Conservation (phyloP, 495 filamentous ascomycete species). For the Tuber calosporum region DNA sequence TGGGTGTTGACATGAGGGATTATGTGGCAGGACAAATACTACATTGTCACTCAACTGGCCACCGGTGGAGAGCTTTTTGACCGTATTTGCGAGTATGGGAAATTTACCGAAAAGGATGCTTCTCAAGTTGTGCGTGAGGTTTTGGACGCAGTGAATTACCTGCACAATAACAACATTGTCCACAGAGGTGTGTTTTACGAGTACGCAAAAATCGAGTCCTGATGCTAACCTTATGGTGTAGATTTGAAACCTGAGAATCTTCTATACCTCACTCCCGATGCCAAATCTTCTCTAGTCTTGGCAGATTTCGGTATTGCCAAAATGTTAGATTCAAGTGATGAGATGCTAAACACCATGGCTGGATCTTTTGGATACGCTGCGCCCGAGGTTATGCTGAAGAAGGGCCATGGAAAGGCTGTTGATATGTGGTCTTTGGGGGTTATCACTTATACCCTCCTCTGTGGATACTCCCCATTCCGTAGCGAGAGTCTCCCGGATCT, state of each 20-base stretch:
- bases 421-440: slow-evolving; percentile 99
- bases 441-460: slow-evolving; percentile 98
- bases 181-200: slow-evolving; percentile 64
- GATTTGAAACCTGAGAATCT: slow-evolving; percentile 98
- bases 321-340: slow-evolving; percentile 83
- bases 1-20: slow-evolving; percentile 11
- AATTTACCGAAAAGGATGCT: slow-evolving; percentile 98
- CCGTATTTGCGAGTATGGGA: slow-evolving; percentile 94
- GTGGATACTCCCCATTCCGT: slow-evolving; percentile 96
- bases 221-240: slow-evolving; percentile 42
- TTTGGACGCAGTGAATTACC: slow-evolving; percentile 86
- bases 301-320: slow-evolving; percentile 99
- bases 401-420: slow-evolving; percentile 96
- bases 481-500: slow-evolving; percentile 87
- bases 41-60: slow-evolving; percentile 96
- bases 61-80: slow-evolving; percentile 97
- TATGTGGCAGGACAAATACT: slow-evolving; percentile 83
- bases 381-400: slow-evolving; percentile 96
- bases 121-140: slow-evolving; percentile 95
- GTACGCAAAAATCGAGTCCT: slow-evolving; percentile 6
- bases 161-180: slow-evolving; percentile 91
- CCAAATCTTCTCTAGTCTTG: slow-evolving; percentile 77
- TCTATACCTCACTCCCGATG: slow-evolving; percentile 73
- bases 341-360: slow-evolving; percentile 95
- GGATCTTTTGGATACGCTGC: slow-evolving; percentile 98